Evolutionary conservation across 164 flowering plant genomes (phyloP).

Genomic region (Akebia trifoliata): DNA sequence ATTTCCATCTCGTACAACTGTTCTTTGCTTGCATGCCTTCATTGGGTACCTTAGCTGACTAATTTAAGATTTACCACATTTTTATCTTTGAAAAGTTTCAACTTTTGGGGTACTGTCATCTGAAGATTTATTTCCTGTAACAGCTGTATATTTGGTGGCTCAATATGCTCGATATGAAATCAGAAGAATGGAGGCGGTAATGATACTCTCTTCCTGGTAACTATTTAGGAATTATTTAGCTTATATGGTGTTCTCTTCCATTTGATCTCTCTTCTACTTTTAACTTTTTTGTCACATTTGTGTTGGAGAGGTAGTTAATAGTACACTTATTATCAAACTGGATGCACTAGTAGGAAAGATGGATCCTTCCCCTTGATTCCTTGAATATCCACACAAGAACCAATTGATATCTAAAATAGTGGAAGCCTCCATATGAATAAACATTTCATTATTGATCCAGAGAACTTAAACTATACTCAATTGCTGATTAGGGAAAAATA

Average conservation of each 20-base stretch:
- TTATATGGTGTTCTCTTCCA: neutral
- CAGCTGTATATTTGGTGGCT: constrained; percentile 93
- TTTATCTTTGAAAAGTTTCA: constrained; percentile 4
- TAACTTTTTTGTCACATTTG: too few relatives aligned
- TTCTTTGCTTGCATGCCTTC: constrained; percentile 92
- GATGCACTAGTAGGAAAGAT: too few relatives aligned
- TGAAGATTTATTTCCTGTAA: constrained; percentile 22
- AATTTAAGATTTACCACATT: constrained; percentile 1
- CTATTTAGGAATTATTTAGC: neutral
- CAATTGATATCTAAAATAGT: too few relatives aligned
- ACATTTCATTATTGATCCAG: too few relatives aligned
- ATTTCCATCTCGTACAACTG: constrained; percentile 84
- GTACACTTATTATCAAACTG: too few relatives aligned
- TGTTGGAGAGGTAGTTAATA: too few relatives aligned
- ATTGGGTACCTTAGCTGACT: constrained; percentile 46
- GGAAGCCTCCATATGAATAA: too few relatives aligned
- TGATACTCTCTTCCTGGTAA: constrained; percentile 10
- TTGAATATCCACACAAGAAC: too few relatives aligned
- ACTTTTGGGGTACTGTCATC: constrained; percentile 7
- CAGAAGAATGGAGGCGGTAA: constrained; percentile 82
- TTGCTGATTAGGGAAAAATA: too few relatives aligned
- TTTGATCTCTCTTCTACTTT: neutral
- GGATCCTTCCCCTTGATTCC: too few relatives aligned
- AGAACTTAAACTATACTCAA: too few relatives aligned
- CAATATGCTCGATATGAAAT: constrained; percentile 85